These are phyloP conservation scores for Debaryomyces sp. DNA, from an alignment of 1,139 yeast genomes.

Conservation along the genomic window DNA sequence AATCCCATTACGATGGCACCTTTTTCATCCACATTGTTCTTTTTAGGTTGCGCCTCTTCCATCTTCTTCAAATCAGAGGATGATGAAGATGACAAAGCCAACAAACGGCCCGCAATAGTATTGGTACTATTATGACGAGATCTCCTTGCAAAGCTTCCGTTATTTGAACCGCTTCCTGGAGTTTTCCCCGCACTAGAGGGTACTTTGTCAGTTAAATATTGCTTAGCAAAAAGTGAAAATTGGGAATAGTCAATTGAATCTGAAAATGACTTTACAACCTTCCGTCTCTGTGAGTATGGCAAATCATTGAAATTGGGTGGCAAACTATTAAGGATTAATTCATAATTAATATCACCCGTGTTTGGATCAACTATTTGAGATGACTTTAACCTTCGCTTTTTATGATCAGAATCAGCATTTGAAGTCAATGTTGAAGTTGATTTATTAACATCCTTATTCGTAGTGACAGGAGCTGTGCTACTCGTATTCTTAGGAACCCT, in stretches of 20 bases:
- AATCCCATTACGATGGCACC: slow-evolving; percentile 65
- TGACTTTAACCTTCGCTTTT: slow-evolving; percentile 25
- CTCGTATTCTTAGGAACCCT: slow-evolving; percentile 14
- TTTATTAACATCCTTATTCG: slow-evolving; percentile 9
- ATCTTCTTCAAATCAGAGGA: slow-evolving; percentile 40
- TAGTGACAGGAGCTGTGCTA: slow-evolving; percentile 8
- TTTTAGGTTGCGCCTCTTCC: slow-evolving; percentile 24
- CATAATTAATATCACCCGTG: slow-evolving; percentile 40
- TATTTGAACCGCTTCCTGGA: slow-evolving; percentile 23
- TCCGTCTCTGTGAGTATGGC: slow-evolving; percentile 71
- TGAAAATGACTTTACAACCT: slow-evolving; percentile 54
- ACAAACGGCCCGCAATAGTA: slow-evolving; percentile 46
- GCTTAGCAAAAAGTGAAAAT: slow-evolving; percentile 46
- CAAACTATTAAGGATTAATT: slow-evolving; percentile 42
- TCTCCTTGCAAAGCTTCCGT: slow-evolving; percentile 31
- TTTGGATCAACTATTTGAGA: slow-evolving; percentile 21
- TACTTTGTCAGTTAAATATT: slow-evolving; percentile 23
- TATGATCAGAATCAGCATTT: slow-evolving; percentile 13
- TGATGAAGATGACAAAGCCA: slow-evolving; percentile 44
- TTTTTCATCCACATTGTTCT: slow-evolving; percentile 54
- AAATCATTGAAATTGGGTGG: slow-evolving; percentile 65
- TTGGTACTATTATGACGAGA: slow-evolving; percentile 37
- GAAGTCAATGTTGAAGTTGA: slow-evolving; percentile 11
- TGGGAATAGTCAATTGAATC: slow-evolving; percentile 58
- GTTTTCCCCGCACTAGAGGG: slow-evolving; percentile 23